Conservation (phyloP, 2,329 filamentous ascomycete species). For the Diaporthe velutina region DNA sequence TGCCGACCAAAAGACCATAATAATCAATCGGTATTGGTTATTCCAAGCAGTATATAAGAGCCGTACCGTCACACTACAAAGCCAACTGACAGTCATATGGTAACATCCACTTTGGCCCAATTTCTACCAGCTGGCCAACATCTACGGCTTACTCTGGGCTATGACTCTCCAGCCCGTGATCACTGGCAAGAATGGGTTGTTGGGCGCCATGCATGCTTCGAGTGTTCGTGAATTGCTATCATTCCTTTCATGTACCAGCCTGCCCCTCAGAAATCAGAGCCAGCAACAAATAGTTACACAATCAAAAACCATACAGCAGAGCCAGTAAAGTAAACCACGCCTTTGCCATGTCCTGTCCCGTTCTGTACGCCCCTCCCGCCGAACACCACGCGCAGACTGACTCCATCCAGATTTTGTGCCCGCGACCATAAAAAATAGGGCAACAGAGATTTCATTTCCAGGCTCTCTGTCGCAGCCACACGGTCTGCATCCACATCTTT, state of each 20-base stretch:
- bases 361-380: conserved; percentile 31
- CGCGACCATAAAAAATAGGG: neutral
- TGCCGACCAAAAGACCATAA: too few species aligned
- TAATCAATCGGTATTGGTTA: too few species aligned
- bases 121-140: neutral
- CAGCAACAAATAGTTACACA: conserved; percentile 31
- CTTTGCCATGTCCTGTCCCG: conserved; percentile 12
- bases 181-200: neutral
- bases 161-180: neutral
- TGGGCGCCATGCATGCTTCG: neutral
- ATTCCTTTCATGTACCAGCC: conserved; percentile 15
- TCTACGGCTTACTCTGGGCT: neutral
- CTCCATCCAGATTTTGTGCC: conserved; percentile 11
- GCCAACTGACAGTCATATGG: neutral
- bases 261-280: neutral
- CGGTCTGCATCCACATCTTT: conserved; percentile 15
- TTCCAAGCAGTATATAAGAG: too few species aligned
- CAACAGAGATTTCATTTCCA: conserved; percentile 18
- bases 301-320: conserved; percentile 20
- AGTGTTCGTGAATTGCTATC: conserved; percentile 25
- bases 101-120: neutral
- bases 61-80: too few species aligned
- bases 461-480: neutral
- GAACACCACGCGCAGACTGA: conserved; percentile 34
- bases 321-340: conserved; percentile 18